Base-by-base conservation (phyloP, 208 protist species). In the Polymyxa betae region DNA sequence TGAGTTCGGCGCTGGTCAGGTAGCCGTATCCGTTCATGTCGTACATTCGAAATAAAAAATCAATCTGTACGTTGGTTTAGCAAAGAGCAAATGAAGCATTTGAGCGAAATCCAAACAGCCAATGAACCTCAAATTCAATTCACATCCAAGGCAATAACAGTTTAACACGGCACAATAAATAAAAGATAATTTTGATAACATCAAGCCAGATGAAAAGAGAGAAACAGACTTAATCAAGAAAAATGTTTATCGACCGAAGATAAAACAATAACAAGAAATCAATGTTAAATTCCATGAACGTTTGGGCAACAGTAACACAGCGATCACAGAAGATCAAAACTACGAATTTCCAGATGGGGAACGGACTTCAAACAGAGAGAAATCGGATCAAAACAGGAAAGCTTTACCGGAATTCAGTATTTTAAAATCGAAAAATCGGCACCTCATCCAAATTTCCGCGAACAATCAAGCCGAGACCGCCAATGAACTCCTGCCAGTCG, bases 401-500 rank as follows among this genome's bases (percentile, higher is more conserved):
- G 16, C 16, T 20, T 40, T 40, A 82, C 12, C 72, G 72, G 12
- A 35, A 82, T 20, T 12, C 72, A n/a, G 10, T 20, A n/a, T 20
- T 35, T 5, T 5, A 43, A 5, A 82, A 82, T 43, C 5, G 40
- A 35, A 35, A 82, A 43, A 43, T n/a, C 5, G 35, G 16, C 72
- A 38, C 35, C 72, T 82, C 72, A 38, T 82, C 72, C 16, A 82
- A n/a, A 5, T 5, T 38, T 43, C 72, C 72, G 5, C 72, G 72
- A 35, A 82, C n/a, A 43, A 82, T 35, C 16, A 82, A 43, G 16
- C 72, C 72, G 16, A 82, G n/a, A 82, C 72, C 72, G 72, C 16
- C n/a, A 12, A 82, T 43, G 72, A 82, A 82, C 72, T 82, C 72
- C 35, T 82, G 16, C 16, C 35, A 82, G 72, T 82, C 72, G 72